phyloP scores from a whole-genome alignment of 192 early-diverging fungal species.

The Mortierella antarctica region DNA sequence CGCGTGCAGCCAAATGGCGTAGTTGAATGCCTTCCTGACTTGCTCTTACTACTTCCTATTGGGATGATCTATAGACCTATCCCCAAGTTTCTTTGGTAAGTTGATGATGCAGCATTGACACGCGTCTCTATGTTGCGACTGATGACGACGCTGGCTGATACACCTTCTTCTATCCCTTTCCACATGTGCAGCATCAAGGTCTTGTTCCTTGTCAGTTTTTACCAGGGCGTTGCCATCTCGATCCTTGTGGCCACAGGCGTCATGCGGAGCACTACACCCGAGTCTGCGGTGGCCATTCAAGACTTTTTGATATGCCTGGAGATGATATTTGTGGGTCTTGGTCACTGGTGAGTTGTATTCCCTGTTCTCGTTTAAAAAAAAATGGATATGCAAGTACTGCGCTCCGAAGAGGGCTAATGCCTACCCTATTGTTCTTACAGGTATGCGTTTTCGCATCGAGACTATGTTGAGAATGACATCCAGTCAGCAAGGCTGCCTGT shows the following conservation, averaged over 20 bases:
- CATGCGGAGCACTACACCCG: constrained; percentile 72
- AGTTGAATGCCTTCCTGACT: not conserved
- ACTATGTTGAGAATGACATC: constrained; percentile 72
- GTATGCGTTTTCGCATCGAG: constrained; percentile 83
- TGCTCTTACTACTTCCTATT: not conserved
- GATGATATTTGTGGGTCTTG: constrained; percentile 82
- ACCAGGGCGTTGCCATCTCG: constrained; percentile 89
- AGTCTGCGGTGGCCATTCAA: constrained; percentile 77
- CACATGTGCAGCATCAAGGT: constrained; percentile 71
- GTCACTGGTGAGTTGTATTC: constrained; percentile 72
- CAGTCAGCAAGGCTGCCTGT: constrained; percentile 80
- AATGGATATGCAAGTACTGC: constrained; percentile 1
- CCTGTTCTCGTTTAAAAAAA: not conserved
- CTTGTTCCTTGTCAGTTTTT: constrained; percentile 94
- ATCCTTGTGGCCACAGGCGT: constrained; percentile 79
- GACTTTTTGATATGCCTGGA: constrained; percentile 93
- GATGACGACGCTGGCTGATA: too few relatives aligned
- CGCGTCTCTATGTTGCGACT: too few relatives aligned
- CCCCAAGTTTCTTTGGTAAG: constrained; percentile 86
- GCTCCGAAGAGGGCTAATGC: constrained; percentile 62
- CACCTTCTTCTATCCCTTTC: too few relatives aligned
- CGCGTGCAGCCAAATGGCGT: not conserved
- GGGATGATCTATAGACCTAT: constrained; percentile 68
- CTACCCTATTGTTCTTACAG: not conserved
- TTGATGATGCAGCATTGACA: too few relatives aligned